Evolutionary conservation across 1,139 yeast species (phyloP), one percentile per base, ranked within the genome.

Genomic region (Tardiomyces digboiensis): DNA sequence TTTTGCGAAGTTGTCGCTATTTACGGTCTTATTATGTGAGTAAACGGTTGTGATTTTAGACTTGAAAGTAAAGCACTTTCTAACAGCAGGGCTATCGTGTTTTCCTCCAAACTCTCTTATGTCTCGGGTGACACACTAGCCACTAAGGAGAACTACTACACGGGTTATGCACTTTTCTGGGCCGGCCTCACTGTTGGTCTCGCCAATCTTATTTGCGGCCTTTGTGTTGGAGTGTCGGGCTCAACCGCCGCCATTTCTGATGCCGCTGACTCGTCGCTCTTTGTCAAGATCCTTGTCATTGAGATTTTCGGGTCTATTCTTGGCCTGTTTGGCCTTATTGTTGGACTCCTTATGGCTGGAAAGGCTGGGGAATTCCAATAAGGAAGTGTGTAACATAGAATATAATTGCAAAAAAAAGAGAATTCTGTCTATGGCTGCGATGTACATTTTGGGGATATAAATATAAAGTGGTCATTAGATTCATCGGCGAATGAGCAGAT

Each of bases 1-100:
- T 93, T 93, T 73, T 93, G 98, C 74, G 99, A 93, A 68, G 98
- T 93, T 55, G 99, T 93, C 48, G 99, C 98, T 52, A 93, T 93
- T 63, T 93, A 93, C 62, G 98, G 98, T 7, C 78, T 93, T 55
- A 93, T 93, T 63, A 91, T 91, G 87, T 26, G 14, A 26, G 33
- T 16, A 26, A 26, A n/a, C 33, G 12, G 33, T 26, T 16, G 5
- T 26, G 7, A 8, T 22, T 22, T 12, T 22, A 12, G 26, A n/a
- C n/a, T n/a, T n/a, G n/a, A n/a, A n/a, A n/a, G n/a, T n/a, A n/a
- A n/a, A 13, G 29, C 18, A 19, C 29, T 38, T 7, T 39, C 16
- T 21, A 14, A 16, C 19, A 22, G 6, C 33, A 26, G 33, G 33
- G 93, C 98, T 42, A 93, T 93, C 74, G 98, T 93, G 38, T 91